Conservation (phyloP, 177 flowering plant species). For the Tripterygium wilfordii region DNA sequence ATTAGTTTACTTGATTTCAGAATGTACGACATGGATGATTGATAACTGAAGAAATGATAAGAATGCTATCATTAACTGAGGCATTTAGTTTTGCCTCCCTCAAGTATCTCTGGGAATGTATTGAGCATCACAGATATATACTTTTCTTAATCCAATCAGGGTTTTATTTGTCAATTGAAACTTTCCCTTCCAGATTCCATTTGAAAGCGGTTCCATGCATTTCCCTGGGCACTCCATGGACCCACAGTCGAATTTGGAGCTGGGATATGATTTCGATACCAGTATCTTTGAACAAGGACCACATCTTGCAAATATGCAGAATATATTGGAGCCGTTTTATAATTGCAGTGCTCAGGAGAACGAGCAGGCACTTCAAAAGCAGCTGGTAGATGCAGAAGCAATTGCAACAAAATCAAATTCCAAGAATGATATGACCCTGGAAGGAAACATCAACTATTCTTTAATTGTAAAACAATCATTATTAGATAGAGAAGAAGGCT, state of each 20-base stretch:
- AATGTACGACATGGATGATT: too few relatives aligned
- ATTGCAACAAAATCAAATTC: background rate
- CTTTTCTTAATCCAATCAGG: too few relatives aligned
- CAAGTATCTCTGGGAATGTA: too few relatives aligned
- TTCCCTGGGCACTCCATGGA: constrained; percentile 8
- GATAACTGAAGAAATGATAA: too few relatives aligned
- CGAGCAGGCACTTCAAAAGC: constrained; percentile 6
- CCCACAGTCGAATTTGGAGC: constrained; percentile 6
- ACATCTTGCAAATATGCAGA: constrained; percentile 5
- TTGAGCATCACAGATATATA: too few relatives aligned
- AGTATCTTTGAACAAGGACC: constrained; percentile 14
- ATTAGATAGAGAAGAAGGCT: constrained; percentile 12
- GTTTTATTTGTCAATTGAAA: constrained; percentile 1
- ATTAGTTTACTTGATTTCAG: too few relatives aligned
- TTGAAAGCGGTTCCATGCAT: constrained; percentile 8
- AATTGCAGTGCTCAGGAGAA: constrained; percentile 3
- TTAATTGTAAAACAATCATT: constrained; percentile 10
- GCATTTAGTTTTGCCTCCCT: too few relatives aligned
- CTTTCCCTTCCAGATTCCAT: constrained; percentile 13
- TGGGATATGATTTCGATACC: constrained; percentile 4
- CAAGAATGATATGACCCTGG: constrained; percentile 3
- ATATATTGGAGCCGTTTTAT: constrained; percentile 4
- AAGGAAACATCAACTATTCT: constrained; percentile 1
- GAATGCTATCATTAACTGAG: too few relatives aligned
- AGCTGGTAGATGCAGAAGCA: constrained; percentile 4